These are phyloP conservation scores for Lentithecium fluviatile DNA, from an alignment of 495 filamentous ascomycete genomes.

Conservation along the genomic window DNA sequence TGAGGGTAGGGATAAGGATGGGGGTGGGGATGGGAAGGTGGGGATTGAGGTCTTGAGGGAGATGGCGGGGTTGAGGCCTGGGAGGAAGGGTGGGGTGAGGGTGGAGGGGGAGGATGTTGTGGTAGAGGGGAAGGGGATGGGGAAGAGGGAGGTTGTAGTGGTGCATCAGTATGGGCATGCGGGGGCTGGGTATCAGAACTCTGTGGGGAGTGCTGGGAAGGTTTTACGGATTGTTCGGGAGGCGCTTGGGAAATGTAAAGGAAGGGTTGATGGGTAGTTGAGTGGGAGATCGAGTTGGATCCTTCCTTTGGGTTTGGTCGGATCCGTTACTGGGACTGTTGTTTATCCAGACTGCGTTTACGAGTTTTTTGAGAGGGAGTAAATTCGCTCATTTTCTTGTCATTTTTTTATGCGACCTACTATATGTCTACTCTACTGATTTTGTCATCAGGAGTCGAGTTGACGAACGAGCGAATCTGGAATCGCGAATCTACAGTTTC, in stretches of 20 bases:
- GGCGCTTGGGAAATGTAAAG: conserved; percentile 25
- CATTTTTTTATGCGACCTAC: too few species aligned
- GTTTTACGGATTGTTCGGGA: conserved; percentile 71
- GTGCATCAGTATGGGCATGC: conserved; percentile 98
- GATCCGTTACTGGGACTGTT: too few species aligned
- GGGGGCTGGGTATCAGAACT: conserved; percentile 84
- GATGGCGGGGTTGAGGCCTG: conserved; percentile 80
- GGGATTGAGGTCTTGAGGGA: conserved; percentile 77
- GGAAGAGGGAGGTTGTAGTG: conserved; percentile 53
- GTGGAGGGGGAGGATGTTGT: conserved; percentile 76
- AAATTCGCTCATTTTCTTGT: too few species aligned
- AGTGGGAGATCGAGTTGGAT: too few species aligned
- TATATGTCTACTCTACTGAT: too few species aligned
- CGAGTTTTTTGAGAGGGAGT: too few species aligned
- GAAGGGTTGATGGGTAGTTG: neutral
- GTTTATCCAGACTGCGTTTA: too few species aligned
- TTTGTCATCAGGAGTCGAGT: too few species aligned
- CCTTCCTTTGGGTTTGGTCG: too few species aligned
- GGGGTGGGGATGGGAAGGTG: conserved; percentile 74
- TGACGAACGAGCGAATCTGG: too few species aligned
- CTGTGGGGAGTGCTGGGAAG: conserved; percentile 75
- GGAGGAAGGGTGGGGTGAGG: conserved; percentile 71
- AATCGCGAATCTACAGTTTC: too few species aligned
- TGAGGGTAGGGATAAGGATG: conserved; percentile 71
- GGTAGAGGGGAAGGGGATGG: conserved; percentile 27